Evolutionary conservation across 2,329 filamentous ascomycete genomes (phyloP).

Genomic region (Ceratocystis papillata): DNA sequence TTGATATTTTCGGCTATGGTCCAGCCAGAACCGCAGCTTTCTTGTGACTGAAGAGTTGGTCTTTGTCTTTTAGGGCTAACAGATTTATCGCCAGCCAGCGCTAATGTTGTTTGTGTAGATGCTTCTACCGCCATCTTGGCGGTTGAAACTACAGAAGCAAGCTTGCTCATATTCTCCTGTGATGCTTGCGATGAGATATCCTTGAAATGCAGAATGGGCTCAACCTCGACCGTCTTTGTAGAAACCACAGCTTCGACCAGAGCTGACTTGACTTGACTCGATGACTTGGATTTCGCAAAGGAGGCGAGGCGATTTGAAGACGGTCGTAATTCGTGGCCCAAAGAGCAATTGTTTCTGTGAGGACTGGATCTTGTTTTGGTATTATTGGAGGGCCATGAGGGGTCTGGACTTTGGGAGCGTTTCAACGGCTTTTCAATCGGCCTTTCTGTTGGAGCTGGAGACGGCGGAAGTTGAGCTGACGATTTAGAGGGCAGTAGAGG

Average conservation of each 20-base stretch:
- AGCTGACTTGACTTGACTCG: slow-evolving; percentile 16
- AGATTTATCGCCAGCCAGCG: too few species aligned
- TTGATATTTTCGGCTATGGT: slow-evolving; percentile 38
- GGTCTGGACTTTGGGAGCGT: slow-evolving; percentile 17
- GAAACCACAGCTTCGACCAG: slow-evolving; percentile 17
- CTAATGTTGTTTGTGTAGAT: too few species aligned
- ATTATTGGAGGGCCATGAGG: slow-evolving; percentile 17
- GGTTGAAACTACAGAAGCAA: slow-evolving; percentile 11
- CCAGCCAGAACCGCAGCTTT: slow-evolving; percentile 13
- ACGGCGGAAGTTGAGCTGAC: slow-evolving; percentile 13
- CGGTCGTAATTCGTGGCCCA: slow-evolving; percentile 9
- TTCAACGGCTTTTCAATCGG: slow-evolving; percentile 16
- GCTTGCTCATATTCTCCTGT: slow-evolving; percentile 12
- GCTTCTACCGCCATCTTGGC: slow-evolving; percentile 5
- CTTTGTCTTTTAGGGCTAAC: not conserved
- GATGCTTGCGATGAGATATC: not conserved
- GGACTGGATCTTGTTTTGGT: slow-evolving; percentile 18
- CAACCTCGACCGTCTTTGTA: slow-evolving; percentile 13
- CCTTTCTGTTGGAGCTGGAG: slow-evolving; percentile 14
- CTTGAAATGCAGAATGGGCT: slow-evolving; percentile 4
- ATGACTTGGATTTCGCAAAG: slow-evolving; percentile 16
- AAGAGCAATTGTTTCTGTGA: slow-evolving; percentile 4
- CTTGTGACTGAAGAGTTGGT: slow-evolving; percentile 11
- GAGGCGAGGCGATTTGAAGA: slow-evolving; percentile 20
- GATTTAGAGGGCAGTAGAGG: not conserved